These are phyloP conservation scores for Paracorniculantispora psalliotae DNA, from an alignment of 2,329 filamentous ascomycete genomes.

Conservation along the genomic window DNA sequence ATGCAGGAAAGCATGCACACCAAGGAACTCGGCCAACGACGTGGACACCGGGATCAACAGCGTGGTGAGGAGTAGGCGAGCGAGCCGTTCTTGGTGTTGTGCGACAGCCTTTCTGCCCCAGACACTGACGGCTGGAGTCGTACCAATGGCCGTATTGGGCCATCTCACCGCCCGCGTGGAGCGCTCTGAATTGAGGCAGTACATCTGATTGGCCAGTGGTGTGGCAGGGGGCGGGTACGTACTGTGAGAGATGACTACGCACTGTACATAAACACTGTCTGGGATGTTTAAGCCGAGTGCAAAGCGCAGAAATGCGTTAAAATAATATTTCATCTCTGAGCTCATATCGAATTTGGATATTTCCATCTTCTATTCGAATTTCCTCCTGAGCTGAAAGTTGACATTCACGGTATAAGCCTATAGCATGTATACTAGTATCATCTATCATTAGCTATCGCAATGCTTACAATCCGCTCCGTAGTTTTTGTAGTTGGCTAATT, in stretches of 20 bases:
- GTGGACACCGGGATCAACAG: background rate
- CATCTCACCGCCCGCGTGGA: slow-evolving; percentile 15
- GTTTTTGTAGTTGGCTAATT: slow-evolving; percentile 58
- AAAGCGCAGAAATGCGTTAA: background rate
- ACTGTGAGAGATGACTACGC: background rate
- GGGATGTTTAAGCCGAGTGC: background rate
- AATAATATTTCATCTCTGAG: background rate
- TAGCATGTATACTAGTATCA: background rate
- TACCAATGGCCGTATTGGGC: slow-evolving; percentile 10
- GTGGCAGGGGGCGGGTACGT: background rate
- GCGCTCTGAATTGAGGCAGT: background rate
- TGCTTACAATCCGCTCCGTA: slow-evolving; percentile 46
- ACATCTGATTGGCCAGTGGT: slow-evolving; percentile 12
- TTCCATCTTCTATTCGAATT: background rate
- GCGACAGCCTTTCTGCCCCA: slow-evolving; percentile 15
- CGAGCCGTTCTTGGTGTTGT: slow-evolving; percentile 9
- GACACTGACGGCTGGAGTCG: slow-evolving; percentile 3
- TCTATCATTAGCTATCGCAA: background rate
- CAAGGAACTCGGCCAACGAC: background rate
- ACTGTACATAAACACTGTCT: background rate
- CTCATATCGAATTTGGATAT: background rate
- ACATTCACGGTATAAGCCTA: background rate
- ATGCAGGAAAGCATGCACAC: background rate
- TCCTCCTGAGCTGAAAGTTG: background rate
- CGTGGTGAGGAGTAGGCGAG: slow-evolving; percentile 5